phyloP scores from a whole-genome alignment of 2,329 filamentous ascomycete genomes.

The Pezicula carpinea region DNA sequence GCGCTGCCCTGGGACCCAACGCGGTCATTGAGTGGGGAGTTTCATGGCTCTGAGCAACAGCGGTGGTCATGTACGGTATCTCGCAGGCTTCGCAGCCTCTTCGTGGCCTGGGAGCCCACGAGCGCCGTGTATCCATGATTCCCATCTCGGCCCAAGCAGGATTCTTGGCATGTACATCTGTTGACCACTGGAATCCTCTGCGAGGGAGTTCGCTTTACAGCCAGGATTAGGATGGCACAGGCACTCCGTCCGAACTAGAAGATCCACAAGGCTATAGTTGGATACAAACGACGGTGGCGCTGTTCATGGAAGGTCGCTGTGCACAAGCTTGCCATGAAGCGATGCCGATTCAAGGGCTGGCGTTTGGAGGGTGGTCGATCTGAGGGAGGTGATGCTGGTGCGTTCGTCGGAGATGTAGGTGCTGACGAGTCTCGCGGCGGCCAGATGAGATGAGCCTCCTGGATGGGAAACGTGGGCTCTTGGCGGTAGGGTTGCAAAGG shows the following conservation, averaged over 20 bases:
- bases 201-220: neutral
- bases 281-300: neutral
- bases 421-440: slow-evolving; percentile 17
- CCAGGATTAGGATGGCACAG: neutral
- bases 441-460: slow-evolving; percentile 1
- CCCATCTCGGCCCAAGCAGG: neutral
- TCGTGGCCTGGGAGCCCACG: slow-evolving; percentile 1
- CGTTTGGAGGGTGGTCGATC: slow-evolving; percentile 11
- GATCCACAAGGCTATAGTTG: slow-evolving; percentile 5
- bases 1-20: neutral
- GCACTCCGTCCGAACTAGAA: slow-evolving; percentile 7
- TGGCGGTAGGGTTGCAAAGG: slow-evolving; percentile 3
- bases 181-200: neutral
- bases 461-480: slow-evolving; percentile 6
- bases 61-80: slow-evolving; percentile 6
- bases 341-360: slow-evolving; percentile 11
- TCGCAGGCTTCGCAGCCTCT: neutral
- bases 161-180: neutral
- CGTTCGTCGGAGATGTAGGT: slow-evolving; percentile 3
- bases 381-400: slow-evolving; percentile 2
- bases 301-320: neutral
- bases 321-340: neutral
- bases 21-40: neutral
- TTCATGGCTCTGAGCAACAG: slow-evolving; percentile 1
- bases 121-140: slow-evolving; percentile 12